Percentiles rank a stretch among this genome's conserved stretches.
Conservation (phyloP, 306 rosid species). For the Datisca glomerata region DNA sequence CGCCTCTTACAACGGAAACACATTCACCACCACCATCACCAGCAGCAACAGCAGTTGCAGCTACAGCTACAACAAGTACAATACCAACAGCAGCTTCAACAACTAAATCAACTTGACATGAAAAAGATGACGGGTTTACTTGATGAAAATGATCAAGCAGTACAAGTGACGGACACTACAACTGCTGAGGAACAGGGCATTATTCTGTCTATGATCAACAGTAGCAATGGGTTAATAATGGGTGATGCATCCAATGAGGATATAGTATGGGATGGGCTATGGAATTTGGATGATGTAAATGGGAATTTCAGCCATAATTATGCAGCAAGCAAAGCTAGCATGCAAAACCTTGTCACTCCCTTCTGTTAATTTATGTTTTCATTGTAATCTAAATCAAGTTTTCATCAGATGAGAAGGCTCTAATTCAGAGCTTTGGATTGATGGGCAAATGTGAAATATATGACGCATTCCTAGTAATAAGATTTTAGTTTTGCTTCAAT, state of each 20-base stretch:
- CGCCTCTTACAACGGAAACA: slow-evolving; percentile 38
- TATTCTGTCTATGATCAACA: no score
- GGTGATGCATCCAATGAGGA: slow-evolving; percentile 9
- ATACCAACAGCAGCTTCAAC: slow-evolving; percentile 23
- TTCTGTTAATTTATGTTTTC: no score
- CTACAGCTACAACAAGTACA: slow-evolving; percentile 11
- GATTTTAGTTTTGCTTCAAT: no score
- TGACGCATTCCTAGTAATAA: no score
- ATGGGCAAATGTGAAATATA: no score
- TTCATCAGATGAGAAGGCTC: no score
- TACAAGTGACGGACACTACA: not conserved
- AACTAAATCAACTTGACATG: slow-evolving; percentile 37
- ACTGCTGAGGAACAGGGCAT: slow-evolving; percentile 30
- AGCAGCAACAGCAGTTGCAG: slow-evolving; percentile 12
- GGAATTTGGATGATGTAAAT: slow-evolving; percentile 8
- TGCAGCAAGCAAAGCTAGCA: slow-evolving; percentile 5
- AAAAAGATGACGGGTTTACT: slow-evolving; percentile 37
- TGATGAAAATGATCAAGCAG: slow-evolving; percentile 33
- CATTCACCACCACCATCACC: slow-evolving; percentile 44
- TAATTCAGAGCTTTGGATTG: no score
- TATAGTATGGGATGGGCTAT: slow-evolving; percentile 9
- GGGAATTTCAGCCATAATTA: slow-evolving; percentile 1
- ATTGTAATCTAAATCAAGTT: no score
- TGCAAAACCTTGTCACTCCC: slow-evolving; percentile 6
- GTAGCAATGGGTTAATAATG: not conserved